Base-by-base conservation (phyloP, 1,139 yeast species). In the Scheffersomyces illinoinensis region DNA sequence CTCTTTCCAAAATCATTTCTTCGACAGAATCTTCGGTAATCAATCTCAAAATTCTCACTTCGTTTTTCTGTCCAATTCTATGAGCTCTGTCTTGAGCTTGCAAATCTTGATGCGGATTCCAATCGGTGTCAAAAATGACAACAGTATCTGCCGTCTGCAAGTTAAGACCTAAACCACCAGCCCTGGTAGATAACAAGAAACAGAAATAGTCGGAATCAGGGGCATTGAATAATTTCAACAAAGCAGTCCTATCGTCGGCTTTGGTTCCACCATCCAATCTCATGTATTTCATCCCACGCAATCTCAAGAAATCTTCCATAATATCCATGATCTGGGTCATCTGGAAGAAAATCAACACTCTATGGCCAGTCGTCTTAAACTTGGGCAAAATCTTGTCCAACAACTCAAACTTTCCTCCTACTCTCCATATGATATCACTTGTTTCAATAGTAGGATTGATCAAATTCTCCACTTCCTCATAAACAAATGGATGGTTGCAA, bases 401-500 rank as follows among this genome's bases (percentile, higher is more conserved):
- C 56, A 91, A 75, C 71, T 91, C 96, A 71, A 91, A 89, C 71
- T 91, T 91, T 66, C 96, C 96, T 10, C 88, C 84, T 53, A 81
- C 84, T 75, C 92, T 82, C 95, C 95, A 90, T 61, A 90, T 88
- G 60, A 83, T 77, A 65, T 88, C 90, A 67, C 89, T 88, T 1
- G 92, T 89, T 64, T 84, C 86, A 58, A 81, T 81, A 0, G 84
- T 76, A 20, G 98, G 97, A 70, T 93, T 92, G 56, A 95, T 85
- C 63, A 91, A 81, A 62, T 88, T 86, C 76, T 95, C 99, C 54
- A 95, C 97, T 66, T 93, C 98, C 71, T 91, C 97, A 74, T 92
- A 95, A 18, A 95, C 98, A 78, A 90, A 95, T 0, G 99, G 99
- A 79, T 95, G 99, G 72, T 95, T 95, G 79, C 98, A 95, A 66